phyloP scores from a whole-genome alignment of 139 green algal species.

The Edaphochlamys debaryana region DNA sequence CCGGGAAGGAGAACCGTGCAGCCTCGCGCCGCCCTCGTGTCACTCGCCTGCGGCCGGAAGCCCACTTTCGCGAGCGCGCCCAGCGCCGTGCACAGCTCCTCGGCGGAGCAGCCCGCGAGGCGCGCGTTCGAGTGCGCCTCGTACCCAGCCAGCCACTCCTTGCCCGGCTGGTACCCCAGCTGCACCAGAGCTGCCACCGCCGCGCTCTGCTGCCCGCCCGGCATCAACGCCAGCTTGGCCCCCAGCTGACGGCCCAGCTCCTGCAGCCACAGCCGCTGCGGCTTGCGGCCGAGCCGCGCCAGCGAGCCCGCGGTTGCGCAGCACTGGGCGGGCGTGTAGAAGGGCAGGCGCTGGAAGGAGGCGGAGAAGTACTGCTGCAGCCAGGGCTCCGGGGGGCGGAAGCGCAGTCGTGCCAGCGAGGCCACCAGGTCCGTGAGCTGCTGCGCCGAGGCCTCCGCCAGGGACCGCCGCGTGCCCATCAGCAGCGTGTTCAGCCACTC shows the following conservation, averaged over 20 bases:
- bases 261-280: slow-evolving; percentile 45
- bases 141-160: slow-evolving; percentile 43
- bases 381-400: slow-evolving; percentile 49
- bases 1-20: no score
- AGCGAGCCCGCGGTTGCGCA: slow-evolving; percentile 28
- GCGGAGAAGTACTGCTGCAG: slow-evolving; percentile 41
- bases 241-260: slow-evolving; percentile 43
- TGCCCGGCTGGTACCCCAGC: slow-evolving; percentile 30
- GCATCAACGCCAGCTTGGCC: slow-evolving; percentile 17
- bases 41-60: slow-evolving; percentile 32
- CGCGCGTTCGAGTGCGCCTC: slow-evolving; percentile 33
- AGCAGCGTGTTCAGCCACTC: slow-evolving; percentile 20
- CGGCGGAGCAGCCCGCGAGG: slow-evolving; percentile 25
- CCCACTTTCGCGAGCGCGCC: slow-evolving; percentile 36
- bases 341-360: slow-evolving; percentile 39
- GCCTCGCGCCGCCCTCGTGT: no score
- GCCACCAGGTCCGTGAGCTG: slow-evolving; percentile 28
- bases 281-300: slow-evolving; percentile 40
- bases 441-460: neutral
- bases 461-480: slow-evolving; percentile 22
- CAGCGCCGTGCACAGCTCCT: slow-evolving; percentile 38
- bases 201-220: slow-evolving; percentile 24
- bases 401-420: slow-evolving; percentile 18
- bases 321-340: slow-evolving; percentile 34
- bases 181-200: slow-evolving; percentile 32